Conservation (phyloP, 805 yeast species). For the Candida ponderosae region DNA sequence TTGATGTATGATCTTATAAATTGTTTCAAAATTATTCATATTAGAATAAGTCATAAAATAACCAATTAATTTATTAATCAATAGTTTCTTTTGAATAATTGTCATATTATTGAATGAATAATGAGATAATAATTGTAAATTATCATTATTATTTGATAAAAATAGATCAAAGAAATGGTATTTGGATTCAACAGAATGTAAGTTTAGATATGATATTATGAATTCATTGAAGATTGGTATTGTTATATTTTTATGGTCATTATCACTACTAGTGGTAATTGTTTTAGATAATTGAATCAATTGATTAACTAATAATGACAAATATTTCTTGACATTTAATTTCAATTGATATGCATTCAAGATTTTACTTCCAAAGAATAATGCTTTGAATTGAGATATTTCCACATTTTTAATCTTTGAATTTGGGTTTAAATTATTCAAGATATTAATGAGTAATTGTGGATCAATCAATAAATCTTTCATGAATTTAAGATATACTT, state of each 20-base stretch:
- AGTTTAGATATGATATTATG: slow-evolving; percentile 12
- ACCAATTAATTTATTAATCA: slow-evolving; percentile 10
- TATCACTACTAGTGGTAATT: background rate
- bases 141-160: slow-evolving; percentile 2
- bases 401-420: slow-evolving; percentile 4
- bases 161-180: slow-evolving; percentile 7
- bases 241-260: no score
- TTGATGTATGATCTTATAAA: slow-evolving; percentile 5
- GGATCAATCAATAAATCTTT: slow-evolving; percentile 14
- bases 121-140: slow-evolving; percentile 1
- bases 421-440: slow-evolving; percentile 1
- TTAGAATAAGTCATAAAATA: slow-evolving; percentile 7
- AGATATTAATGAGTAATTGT: slow-evolving; percentile 7
- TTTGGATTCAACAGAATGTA: slow-evolving; percentile 19
- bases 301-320: slow-evolving; percentile 9
- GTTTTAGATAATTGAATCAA: slow-evolving; percentile 5
- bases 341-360: slow-evolving; percentile 16
- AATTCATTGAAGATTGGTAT: slow-evolving; percentile 2
- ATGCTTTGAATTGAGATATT: slow-evolving; percentile 8
- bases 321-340: slow-evolving; percentile 8
- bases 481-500: slow-evolving; percentile 10
- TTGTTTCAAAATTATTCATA: slow-evolving; percentile 3
- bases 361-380: slow-evolving; percentile 19
- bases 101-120: slow-evolving; percentile 3
- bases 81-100: slow-evolving; percentile 9